These are phyloP conservation scores for Panaeolus papilionaceus DNA, from an alignment of 768 basidiomycete genomes.

Conservation along the genomic window DNA sequence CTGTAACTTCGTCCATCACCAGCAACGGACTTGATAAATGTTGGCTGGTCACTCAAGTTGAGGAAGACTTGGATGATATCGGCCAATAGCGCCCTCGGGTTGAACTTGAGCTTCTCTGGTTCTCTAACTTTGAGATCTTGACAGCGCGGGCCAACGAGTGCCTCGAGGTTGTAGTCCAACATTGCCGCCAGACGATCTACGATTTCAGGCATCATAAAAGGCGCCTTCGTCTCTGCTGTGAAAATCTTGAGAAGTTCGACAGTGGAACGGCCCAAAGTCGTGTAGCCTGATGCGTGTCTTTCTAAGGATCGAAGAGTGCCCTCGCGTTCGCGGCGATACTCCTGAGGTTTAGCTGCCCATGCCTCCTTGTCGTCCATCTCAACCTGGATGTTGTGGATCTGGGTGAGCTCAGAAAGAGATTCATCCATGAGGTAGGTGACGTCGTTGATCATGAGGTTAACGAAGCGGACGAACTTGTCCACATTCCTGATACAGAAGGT, in stretches of 20 bases:
- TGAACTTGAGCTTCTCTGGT: slow-evolving; percentile 88
- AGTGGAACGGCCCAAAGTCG: slow-evolving; percentile 84
- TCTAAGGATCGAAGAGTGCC: slow-evolving; percentile 80
- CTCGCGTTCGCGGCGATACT: slow-evolving; percentile 87
- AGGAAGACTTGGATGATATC: slow-evolving; percentile 92
- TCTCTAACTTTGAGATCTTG: slow-evolving; percentile 86
- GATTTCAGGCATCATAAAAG: slow-evolving; percentile 97
- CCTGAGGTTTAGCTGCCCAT: slow-evolving; percentile 71
- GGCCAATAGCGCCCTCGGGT: slow-evolving; percentile 79
- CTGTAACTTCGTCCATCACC: slow-evolving; percentile 93
- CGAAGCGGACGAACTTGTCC: slow-evolving; percentile 93
- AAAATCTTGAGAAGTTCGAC: slow-evolving; percentile 92
- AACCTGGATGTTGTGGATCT: slow-evolving; percentile 85
- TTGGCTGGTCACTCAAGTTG: slow-evolving; percentile 80
- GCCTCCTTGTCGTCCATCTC: slow-evolving; percentile 80
- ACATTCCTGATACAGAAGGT: slow-evolving; percentile 61
- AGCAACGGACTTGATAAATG: slow-evolving; percentile 88
- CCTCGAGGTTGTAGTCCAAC: slow-evolving; percentile 93
- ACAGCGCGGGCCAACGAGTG: slow-evolving; percentile 88
- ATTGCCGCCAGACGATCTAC: slow-evolving; percentile 95
- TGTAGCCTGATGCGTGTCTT: slow-evolving; percentile 85
- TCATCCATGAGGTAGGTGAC: slow-evolving; percentile 99
- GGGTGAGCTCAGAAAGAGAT: slow-evolving; percentile 84
- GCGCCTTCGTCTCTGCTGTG: slow-evolving; percentile 88
- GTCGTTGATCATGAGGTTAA: slow-evolving; percentile 99